phyloP scores from a whole-genome alignment of 805 yeast species.

The Ogataea glucozyma region DNA sequence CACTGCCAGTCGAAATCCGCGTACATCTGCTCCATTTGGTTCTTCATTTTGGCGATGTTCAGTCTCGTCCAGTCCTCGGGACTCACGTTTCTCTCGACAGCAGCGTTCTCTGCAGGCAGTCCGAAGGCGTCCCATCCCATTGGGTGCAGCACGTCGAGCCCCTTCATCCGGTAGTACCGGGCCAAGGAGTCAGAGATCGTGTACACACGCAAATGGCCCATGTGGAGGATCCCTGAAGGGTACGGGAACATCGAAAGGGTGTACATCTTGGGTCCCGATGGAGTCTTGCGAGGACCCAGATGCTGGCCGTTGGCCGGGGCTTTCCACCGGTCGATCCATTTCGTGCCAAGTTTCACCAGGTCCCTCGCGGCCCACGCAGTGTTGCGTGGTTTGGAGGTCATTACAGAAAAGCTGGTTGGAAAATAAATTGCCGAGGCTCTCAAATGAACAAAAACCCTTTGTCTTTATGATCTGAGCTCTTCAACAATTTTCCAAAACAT shows the following conservation, averaged over 20 bases:
- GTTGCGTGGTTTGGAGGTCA: conserved; percentile 7
- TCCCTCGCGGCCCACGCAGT: conserved; percentile 19
- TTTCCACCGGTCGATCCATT: conserved; percentile 56
- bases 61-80: conserved; percentile 82
- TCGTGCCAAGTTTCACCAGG: conserved; percentile 43
- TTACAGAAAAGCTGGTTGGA: not conserved
- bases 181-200: conserved; percentile 85
- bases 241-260: conserved; percentile 91
- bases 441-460: too few relatives aligned
- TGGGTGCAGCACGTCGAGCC: conserved; percentile 82
- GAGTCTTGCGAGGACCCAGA: conserved; percentile 33
- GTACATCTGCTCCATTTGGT: conserved; percentile 74
- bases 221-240: conserved; percentile 89
- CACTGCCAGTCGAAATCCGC: conserved; percentile 93
- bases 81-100: conserved; percentile 76
- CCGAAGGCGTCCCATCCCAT: conserved; percentile 99
- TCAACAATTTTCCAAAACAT: too few relatives aligned
- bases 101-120: conserved; percentile 97
- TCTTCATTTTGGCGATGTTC: conserved; percentile 84
- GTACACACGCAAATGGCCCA: conserved; percentile 93
- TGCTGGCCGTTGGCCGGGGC: conserved; percentile 21
- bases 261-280: conserved; percentile 43
- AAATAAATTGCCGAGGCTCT: too few relatives aligned
- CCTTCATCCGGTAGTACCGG: conserved; percentile 74
- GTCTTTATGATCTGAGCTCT: too few relatives aligned